Conservation (phyloP, 2,329 filamentous ascomycete genomes). For the Verticillium alfalfae region DNA sequence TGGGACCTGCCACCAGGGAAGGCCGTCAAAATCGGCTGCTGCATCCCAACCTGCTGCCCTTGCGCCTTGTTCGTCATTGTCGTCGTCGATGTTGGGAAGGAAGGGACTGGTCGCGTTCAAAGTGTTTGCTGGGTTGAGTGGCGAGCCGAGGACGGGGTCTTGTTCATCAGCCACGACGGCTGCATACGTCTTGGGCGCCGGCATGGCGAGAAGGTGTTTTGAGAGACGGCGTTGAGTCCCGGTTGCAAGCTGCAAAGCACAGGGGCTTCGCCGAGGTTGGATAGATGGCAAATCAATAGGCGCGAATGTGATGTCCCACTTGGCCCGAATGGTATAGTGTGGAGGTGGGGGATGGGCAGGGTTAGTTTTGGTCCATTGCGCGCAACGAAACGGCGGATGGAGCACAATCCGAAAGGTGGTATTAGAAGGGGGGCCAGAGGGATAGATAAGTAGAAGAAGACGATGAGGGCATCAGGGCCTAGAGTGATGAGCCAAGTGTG, state of each 20-base stretch:
- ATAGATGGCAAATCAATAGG: background rate
- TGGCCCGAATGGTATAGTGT: background rate
- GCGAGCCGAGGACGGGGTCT: background rate
- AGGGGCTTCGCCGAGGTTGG: background rate
- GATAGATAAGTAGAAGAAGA: too few relatives aligned
- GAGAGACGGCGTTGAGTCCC: background rate
- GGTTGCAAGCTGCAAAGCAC: background rate
- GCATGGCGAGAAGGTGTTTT: background rate
- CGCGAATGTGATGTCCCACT: background rate
- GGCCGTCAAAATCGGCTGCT: conserved; percentile 50
- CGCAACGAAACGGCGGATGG: background rate
- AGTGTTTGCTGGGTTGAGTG: background rate
- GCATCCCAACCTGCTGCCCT: conserved; percentile 38
- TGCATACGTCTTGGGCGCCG: background rate
- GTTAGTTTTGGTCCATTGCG: background rate
- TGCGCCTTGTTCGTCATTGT: background rate
- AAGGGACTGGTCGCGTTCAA: background rate
- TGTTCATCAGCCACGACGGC: background rate
- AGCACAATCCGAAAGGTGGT: background rate
- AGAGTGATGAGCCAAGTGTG: too few relatives aligned
- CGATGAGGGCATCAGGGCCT: too few relatives aligned
- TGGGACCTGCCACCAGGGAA: conserved; percentile 59
- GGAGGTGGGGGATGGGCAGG: background rate
- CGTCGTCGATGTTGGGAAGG: background rate
- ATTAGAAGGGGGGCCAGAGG: background rate